Conservation (phyloP, 768 basidiomycete genomes). For the Kwoniella dejecticola region DNA sequence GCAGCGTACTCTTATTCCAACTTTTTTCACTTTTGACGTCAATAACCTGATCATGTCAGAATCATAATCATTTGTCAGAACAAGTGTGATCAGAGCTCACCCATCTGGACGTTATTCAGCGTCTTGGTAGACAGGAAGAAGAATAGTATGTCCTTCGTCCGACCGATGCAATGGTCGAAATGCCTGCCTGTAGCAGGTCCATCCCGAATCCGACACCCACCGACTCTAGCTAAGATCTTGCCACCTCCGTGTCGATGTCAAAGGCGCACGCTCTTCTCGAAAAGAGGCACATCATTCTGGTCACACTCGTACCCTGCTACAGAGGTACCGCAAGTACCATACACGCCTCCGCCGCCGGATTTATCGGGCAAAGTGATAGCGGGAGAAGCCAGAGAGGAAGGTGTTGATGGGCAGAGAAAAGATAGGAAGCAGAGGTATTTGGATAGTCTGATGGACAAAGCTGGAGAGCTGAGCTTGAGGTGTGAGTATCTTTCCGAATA, state of each 20-base stretch:
- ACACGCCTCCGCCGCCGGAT: conserved; percentile 24
- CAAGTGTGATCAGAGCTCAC: too few species aligned
- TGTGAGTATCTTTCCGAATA: conserved; percentile 63
- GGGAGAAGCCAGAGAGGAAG: background rate
- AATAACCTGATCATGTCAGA: background rate
- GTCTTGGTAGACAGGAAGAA: too few species aligned
- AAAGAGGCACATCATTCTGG: conserved; percentile 38
- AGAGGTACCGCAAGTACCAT: conserved; percentile 31
- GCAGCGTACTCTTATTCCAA: background rate
- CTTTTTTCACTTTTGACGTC: conserved; percentile 1
- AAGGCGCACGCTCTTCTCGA: conserved; percentile 25
- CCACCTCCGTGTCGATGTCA: background rate
- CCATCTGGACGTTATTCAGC: too few species aligned
- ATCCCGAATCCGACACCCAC: background rate
- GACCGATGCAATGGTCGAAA: too few species aligned
- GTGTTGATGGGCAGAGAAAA: conserved; percentile 30
- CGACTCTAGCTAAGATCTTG: background rate
- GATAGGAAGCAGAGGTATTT: conserved; percentile 48
- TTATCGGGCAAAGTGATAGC: background rate
- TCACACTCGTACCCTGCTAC: conserved; percentile 31
- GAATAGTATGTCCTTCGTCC: too few species aligned
- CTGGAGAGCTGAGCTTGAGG: conserved; percentile 84
- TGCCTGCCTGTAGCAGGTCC: conserved; percentile 10
- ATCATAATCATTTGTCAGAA: background rate
- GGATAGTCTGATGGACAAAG: conserved; percentile 59